Evolutionary conservation across 176 grass and related monocot species (phyloP), one percentile per base, ranked within the genome.

Genomic region (Hsuehochloa calcarea): DNA sequence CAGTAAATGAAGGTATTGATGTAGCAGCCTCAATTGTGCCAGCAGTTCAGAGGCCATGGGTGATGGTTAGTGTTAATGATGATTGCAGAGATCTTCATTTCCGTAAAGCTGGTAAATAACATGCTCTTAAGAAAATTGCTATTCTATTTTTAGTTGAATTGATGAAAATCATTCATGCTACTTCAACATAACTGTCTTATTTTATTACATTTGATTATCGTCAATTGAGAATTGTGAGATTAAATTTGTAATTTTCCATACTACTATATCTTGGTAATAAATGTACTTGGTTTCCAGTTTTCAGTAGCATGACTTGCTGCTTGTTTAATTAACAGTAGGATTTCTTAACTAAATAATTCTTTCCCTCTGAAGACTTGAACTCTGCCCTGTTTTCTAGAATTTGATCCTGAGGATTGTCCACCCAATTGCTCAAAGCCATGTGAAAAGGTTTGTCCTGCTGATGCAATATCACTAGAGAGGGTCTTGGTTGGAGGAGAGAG

Each of bases 21-120:
- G 80, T 47, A 31, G 93, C 96, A 3, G 44, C 80, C 70, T 92
- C 91, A 50, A 92, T 98, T 70, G 82, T 90, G 43, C 80, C 93
- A 40, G 8, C 52, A 54, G 68, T 95, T 20, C 52, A 87, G 61
- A 91, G 96, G 70, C 93, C 93, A 26, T 98, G 93, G 93, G 89
- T 95, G 49, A 98, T 98, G 96, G 82, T 98, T 60, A 98, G 93
- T 80, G 90, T 94, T 46, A 98, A 95, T 68, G 96, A 95, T 81
- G 93, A 98, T 61, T 74, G 88, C 60, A 87, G 88, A 92, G 91
- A 98, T 65, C 90, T 98, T 68, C 96, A 98, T 90, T 98, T 98
- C 68, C 96, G 88, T 31, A 98, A 98, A 95, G 93, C 93, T 69
- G 93, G 96, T 98, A 87, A 67, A 75, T 79, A 51, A 62, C 23